These are phyloP conservation scores for Leucocoprinus birnbaumii DNA, from an alignment of 768 basidiomycete genomes.

Conservation along the genomic window DNA sequence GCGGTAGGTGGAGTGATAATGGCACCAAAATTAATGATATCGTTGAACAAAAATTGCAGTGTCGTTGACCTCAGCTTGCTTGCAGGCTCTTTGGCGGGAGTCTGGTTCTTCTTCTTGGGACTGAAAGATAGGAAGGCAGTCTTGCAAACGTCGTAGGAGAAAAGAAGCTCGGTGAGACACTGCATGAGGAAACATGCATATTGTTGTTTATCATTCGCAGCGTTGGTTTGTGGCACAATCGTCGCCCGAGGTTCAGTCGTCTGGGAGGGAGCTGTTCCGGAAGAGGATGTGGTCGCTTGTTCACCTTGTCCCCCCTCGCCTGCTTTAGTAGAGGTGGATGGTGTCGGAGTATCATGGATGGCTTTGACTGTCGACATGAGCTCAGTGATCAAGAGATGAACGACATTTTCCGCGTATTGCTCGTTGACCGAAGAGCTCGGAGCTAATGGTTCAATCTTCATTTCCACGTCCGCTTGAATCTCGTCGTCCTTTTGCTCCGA, in stretches of 20 bases:
- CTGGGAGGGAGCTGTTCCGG: background rate
- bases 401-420: constrained; percentile 51
- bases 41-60: constrained; percentile 78
- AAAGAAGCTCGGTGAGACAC: constrained; percentile 85
- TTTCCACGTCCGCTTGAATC: constrained; percentile 33
- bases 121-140: constrained; percentile 79
- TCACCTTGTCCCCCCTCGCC: background rate
- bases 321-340: background rate
- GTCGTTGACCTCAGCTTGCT: constrained; percentile 63
- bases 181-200: constrained; percentile 88
- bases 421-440: constrained; percentile 26
- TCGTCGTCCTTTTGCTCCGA: constrained; percentile 15
- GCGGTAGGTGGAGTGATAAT: constrained; percentile 64
- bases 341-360: constrained; percentile 27
- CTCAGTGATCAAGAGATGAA: constrained; percentile 74
- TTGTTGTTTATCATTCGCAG: constrained; percentile 33
- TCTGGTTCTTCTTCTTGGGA: constrained; percentile 59
- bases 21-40: constrained; percentile 76
- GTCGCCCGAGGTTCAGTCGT: too few relatives aligned
- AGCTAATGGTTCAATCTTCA: constrained; percentile 53
- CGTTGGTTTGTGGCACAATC: background rate
- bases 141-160: constrained; percentile 93
- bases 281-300: background rate
- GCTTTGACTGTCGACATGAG: constrained; percentile 58
- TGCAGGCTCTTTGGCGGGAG: constrained; percentile 60